Evolutionary conservation across 805 yeast genomes (phyloP), one percentile per base, ranked within the genome.

Genomic region (Myxozyma udenii): DNA sequence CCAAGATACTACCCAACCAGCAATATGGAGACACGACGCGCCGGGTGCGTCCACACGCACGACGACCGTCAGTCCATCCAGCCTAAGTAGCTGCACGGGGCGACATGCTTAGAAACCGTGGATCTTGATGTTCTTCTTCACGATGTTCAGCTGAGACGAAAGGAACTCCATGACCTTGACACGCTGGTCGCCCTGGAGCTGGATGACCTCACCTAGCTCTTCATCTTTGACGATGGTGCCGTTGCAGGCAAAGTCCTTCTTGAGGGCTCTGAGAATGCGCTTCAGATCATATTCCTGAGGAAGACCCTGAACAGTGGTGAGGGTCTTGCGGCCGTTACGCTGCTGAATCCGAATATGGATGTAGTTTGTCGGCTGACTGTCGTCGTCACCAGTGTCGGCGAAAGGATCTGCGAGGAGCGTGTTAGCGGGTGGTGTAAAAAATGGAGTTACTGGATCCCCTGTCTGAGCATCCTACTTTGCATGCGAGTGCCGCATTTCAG

Each of bases 331-430:
- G 71, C 98, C 98, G 78, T 93, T 91, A 79, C 98, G 91, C 78
- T 91, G 98, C 76, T 91, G 98, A 71, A 95, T 91, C 80, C 98
- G 95, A 72, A 91, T 73, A 46, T 62, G 98, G 74, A 91, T 87
- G 77, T 90, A 88, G 78, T 87, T 89, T 55, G 95, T 83, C 68
- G 95, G 86, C 76, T 91, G 91, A 65, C 95, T 66, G 73, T 91
- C 96, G 77, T 93, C 95, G 81, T 91, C 98, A 79, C 97, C 98
- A 76, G 97, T 90, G 75, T 91, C 98, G 84, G 98, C 97, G 84
- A 91, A 91, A 60, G 98, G 98, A 77, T 91, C 96, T 55, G 41
- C 9, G 14, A 11, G 14, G 14, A 16, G 35, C 1, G 28, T 26
- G 42, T 36, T 41, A 41, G 44, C 25, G 3, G 7, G 28, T 9